Evolutionary conservation across 2,329 filamentous ascomycete species (phyloP).

Genomic region (Cladophialophora carrionii): DNA sequence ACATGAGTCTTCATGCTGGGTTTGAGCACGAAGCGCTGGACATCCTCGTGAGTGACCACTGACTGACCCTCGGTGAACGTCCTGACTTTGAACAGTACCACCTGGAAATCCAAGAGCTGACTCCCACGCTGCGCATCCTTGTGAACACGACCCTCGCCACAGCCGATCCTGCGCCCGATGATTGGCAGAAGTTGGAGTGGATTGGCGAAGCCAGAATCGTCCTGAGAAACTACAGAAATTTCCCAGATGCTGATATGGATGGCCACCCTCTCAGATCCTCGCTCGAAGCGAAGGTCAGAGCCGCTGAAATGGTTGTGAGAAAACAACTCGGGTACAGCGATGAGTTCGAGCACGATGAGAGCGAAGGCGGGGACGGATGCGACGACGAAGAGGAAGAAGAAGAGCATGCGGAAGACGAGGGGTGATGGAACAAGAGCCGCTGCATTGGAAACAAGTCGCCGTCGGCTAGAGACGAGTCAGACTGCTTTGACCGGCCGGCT

Average conservation of each 20-base stretch:
- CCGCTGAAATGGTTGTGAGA: not conserved
- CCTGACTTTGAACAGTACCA: not conserved
- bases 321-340: not conserved
- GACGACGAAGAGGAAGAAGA: not conserved
- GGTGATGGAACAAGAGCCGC: not conserved
- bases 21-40: not conserved
- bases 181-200: constrained; percentile 7
- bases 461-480: not conserved
- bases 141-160: constrained; percentile 3
- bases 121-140: not conserved
- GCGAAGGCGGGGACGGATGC: not conserved
- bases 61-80: not conserved
- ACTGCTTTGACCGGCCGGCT: not conserved
- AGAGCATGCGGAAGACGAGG: not conserved
- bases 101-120: constrained; percentile 4
- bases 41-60: not conserved
- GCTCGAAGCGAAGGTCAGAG: not conserved
- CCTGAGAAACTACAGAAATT: not conserved
- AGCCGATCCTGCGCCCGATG: not conserved
- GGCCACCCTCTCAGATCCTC: not conserved
- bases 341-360: not conserved
- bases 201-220: constrained; percentile 2
- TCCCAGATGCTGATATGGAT: not conserved
- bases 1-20: not conserved
- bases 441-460: not conserved